A percentile compares a stretch with the other conserved stretches of the same genome.
phyloP scores from a whole-genome alignment of 495 filamentous ascomycete species.

The Amorphotheca resinae region DNA sequence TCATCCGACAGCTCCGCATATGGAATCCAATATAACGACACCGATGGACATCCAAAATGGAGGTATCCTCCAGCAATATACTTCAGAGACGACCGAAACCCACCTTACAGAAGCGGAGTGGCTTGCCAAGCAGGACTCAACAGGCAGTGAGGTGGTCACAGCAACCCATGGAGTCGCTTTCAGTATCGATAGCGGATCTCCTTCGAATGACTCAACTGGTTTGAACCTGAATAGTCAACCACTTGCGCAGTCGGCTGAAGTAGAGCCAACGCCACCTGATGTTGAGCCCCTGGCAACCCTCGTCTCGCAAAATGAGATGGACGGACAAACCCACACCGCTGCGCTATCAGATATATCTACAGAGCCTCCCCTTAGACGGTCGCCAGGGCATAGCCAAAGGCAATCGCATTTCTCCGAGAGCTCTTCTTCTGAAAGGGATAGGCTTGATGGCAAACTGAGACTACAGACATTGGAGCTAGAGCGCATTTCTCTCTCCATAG shows the following conservation, averaged over 20 bases:
- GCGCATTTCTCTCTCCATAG: conserved; percentile 59
- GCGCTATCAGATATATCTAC: background rate
- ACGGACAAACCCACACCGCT: background rate
- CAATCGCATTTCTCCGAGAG: conserved; percentile 15
- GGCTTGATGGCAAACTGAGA: conserved; percentile 43
- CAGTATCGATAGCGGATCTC: conserved; percentile 2
- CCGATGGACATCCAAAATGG: conserved; percentile 1
- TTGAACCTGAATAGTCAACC: background rate
- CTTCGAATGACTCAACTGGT: background rate
- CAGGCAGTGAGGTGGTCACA: conserved; percentile 2
- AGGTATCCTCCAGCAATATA: conserved; percentile 5
- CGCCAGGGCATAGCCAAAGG: conserved; percentile 5
- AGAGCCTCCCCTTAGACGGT: conserved; percentile 11
- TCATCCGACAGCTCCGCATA: background rate
- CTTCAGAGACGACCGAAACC: conserved; percentile 4
- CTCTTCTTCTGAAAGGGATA: conserved; percentile 11
- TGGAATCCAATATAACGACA: background rate
- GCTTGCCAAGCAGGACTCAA: conserved; percentile 2
- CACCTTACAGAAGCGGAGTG: conserved; percentile 8
- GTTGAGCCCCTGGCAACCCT: conserved; percentile 9
- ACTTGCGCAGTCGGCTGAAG: conserved; percentile 1
- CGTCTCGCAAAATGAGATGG: conserved; percentile 5
- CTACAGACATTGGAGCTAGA: conserved; percentile 74
- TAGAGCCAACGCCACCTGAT: background rate
- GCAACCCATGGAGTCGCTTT: conserved; percentile 5